Evolutionary conservation across 2,329 filamentous ascomycete species (phyloP).

Genomic region (Leptographium flavum): DNA sequence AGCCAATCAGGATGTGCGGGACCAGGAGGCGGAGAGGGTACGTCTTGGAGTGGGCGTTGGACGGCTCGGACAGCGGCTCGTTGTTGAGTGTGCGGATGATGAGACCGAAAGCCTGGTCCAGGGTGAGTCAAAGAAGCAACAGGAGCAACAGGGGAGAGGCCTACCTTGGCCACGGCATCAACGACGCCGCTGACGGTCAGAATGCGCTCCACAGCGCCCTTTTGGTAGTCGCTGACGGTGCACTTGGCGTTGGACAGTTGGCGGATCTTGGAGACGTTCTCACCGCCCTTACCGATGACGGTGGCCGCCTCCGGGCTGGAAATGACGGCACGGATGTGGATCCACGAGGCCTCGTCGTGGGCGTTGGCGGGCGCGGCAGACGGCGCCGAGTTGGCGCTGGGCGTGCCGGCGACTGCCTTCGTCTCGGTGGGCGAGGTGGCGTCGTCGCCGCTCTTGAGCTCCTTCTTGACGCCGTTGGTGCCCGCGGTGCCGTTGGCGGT

Average conservation of each 20-base stretch:
- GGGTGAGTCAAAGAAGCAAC: not conserved
- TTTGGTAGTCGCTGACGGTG: constrained; percentile 95
- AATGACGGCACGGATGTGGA: constrained; percentile 93
- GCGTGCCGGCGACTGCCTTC: constrained; percentile 30
- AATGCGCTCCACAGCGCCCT: constrained; percentile 93
- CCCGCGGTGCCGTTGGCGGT: constrained; percentile 34
- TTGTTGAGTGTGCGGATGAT: constrained; percentile 98
- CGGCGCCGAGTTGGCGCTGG: constrained; percentile 25
- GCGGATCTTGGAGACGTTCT: constrained; percentile 95
- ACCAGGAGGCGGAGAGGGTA: constrained; percentile 92
- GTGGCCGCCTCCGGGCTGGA: constrained; percentile 95
- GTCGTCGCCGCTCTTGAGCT: constrained; percentile 48
- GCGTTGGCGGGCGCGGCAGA: constrained; percentile 34
- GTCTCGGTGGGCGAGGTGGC: constrained; percentile 48
- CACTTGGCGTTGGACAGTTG: constrained; percentile 94
- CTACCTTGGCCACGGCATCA: constrained; percentile 89
- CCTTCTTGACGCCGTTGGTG: constrained; percentile 34
- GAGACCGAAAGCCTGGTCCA: constrained; percentile 77
- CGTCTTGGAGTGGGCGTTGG: constrained; percentile 87
- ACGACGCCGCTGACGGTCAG: constrained; percentile 93
- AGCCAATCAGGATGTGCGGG: constrained; percentile 93
- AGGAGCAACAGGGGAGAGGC: not conserved
- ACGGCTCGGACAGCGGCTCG: constrained; percentile 76
- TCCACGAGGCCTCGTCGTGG: constrained; percentile 89
- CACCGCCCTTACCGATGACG: constrained; percentile 94